These are phyloP conservation scores for Dendrobium chrysotoxum DNA, from an alignment of 106 monocot species.

Conservation along the genomic window DNA sequence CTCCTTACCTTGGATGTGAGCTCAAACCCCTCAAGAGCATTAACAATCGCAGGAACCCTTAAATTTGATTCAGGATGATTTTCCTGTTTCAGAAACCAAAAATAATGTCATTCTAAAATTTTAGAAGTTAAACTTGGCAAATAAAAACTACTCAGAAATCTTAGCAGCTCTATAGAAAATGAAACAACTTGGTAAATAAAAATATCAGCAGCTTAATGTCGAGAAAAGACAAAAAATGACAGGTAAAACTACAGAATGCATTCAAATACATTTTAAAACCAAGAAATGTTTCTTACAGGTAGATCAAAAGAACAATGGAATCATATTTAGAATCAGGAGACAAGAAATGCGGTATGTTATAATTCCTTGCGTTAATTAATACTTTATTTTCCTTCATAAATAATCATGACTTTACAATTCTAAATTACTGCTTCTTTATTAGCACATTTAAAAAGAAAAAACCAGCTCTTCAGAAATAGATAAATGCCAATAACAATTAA, in stretches of 20 bases:
- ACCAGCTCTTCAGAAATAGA: neutral
- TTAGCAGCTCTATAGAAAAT: too few relatives aligned
- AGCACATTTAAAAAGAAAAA: neutral
- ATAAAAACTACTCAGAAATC: too few relatives aligned
- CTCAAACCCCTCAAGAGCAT: slow-evolving; percentile 83
- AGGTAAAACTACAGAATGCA: neutral
- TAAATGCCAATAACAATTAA: neutral
- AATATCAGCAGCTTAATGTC: neutral
- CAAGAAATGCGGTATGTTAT: neutral
- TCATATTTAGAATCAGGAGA: neutral
- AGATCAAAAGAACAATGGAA: neutral
- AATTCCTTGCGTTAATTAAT: too few relatives aligned
- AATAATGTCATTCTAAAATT: neutral
- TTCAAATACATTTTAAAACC: neutral
- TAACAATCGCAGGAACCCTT: slow-evolving; percentile 78
- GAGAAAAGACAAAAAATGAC: neutral
- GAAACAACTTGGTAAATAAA: neutral
- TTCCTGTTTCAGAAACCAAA: slow-evolving; percentile 43
- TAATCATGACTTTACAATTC: neutral
- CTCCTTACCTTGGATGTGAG: slow-evolving; percentile 67
- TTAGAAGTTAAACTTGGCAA: too few relatives aligned
- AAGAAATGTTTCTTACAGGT: slow-evolving; percentile 1
- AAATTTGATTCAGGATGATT: slow-evolving; percentile 87
- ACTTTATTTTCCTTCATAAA: neutral
- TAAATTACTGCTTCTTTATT: neutral